Evolutionary conservation across 164 flowering plant species (phyloP), one percentile per base, ranked within the genome.

Genomic region (Paratinospora sagittata): DNA sequence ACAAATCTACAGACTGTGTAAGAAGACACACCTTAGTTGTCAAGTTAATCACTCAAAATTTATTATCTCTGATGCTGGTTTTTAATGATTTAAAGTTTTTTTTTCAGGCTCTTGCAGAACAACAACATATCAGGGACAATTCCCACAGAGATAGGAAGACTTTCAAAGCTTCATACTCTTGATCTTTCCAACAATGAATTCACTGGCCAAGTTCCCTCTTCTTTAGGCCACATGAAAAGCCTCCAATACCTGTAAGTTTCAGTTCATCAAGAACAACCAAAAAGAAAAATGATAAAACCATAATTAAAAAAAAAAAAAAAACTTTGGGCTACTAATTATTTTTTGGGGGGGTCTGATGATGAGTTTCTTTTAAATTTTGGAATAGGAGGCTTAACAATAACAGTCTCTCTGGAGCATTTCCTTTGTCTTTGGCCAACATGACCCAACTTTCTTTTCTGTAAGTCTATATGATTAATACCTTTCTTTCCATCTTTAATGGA

Each of bases 371-470:
- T 68, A 33, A 73, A 67, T 75, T n/a, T n/a, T 80, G 77, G 23
- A 52, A 74, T 33, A 96, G 99, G 98, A 86, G 96, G 88, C 87
- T 96, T 36, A 96, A 90, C 80, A 96, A 93, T 66, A 96, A 96
- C 77, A 89, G 88, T 84, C 85, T 96, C 23, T 77, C 89, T 60
- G 99, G 99, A 65, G 73, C 80, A 75, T 77, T 90, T 68, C 99
- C 99, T 1, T 19, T 66, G 74, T 82, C 85, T 6, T 75, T 96
- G 82, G 84, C 85, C 1, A 86, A 91, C 78, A 81, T 96, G 88
- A 83, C 90, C 9, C 90, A 89, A 81, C 97, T 96, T 72, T 82
- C 84, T 6, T 89, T 91, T 74, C 82, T 93, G 99, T 96, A 87
- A 88, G 49, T 74, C 62, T 78, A 16, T 69, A 37, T 16, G 39